A percentile compares a stretch with the other conserved stretches of the same genome.
These are phyloP conservation scores for Mesostigma viride DNA, from an alignment of 139 green algal species.

Conservation along the genomic window DNA sequence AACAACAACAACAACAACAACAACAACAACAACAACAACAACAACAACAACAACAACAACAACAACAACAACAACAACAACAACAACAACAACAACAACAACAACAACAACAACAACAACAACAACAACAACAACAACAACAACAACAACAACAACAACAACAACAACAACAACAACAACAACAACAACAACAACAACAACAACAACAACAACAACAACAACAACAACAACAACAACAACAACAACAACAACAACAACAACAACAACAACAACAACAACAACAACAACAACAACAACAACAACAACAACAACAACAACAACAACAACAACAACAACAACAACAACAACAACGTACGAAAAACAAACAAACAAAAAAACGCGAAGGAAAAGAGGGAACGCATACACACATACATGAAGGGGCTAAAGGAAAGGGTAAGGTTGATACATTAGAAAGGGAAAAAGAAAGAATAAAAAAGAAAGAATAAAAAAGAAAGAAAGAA, in stretches of 20 bases:
- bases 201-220: not conserved
- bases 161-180: not conserved
- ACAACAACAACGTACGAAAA: not conserved
- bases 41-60: too few species aligned
- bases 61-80: too few species aligned
- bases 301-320: not conserved
- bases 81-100: too few species aligned
- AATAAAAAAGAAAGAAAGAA: too few species aligned
- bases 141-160: not conserved
- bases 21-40: too few species aligned
- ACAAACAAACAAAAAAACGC: too few species aligned
- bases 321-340: not conserved
- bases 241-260: not conserved
- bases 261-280: not conserved
- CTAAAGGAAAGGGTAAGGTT: not conserved
- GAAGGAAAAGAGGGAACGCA: not conserved
- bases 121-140: constrained; percentile 2
- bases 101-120: too few species aligned
- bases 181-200: constrained; percentile 2
- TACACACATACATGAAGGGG: too few species aligned
- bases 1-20: too few species aligned
- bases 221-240: not conserved
- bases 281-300: constrained; percentile 2
- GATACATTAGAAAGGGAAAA: not conserved
- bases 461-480: too few species aligned